Percentiles rank a stretch among this genome's conserved stretches.
Conservation (phyloP, 1,139 yeast genomes). For the Hansenula sp. region DNA sequence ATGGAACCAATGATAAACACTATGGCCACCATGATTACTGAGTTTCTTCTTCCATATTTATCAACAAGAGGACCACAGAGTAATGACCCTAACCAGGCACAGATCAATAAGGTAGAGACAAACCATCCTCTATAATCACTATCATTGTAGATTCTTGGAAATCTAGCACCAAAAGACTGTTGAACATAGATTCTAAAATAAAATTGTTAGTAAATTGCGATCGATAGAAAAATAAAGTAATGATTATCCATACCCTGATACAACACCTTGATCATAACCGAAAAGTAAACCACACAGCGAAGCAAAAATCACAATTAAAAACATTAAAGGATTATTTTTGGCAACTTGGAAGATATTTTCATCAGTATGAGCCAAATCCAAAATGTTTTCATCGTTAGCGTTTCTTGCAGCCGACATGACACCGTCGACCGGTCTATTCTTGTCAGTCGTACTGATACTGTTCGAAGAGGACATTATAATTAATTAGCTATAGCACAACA, state of each 20-base stretch:
- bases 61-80: slow-evolving; percentile 49
- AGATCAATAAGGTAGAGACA: slow-evolving; percentile 4
- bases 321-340: slow-evolving; percentile 34
- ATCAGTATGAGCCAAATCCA: not conserved
- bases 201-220: too few species aligned
- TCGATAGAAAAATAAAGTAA: too few species aligned
- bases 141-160: slow-evolving; percentile 6
- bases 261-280: slow-evolving; percentile 85
- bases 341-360: not conserved
- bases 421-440: not conserved
- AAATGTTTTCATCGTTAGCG: not conserved
- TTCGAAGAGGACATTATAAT: not conserved
- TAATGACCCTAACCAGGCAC: slow-evolving; percentile 55
- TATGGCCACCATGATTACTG: slow-evolving; percentile 38
- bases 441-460: not conserved
- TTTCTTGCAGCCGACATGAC: too few species aligned
- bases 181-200: slow-evolving; percentile 62
- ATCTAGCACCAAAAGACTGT: slow-evolving; percentile 4
- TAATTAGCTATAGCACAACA: too few species aligned
- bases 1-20: slow-evolving; percentile 38
- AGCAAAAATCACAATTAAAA: slow-evolving; percentile 74
- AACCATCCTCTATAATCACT: slow-evolving; percentile 9
- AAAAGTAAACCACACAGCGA: slow-evolving; percentile 76
- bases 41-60: slow-evolving; percentile 53
- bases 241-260: too few species aligned